Conservation (phyloP, 345 rosid genomes). For the Leavenworthia alabamica region DNA sequence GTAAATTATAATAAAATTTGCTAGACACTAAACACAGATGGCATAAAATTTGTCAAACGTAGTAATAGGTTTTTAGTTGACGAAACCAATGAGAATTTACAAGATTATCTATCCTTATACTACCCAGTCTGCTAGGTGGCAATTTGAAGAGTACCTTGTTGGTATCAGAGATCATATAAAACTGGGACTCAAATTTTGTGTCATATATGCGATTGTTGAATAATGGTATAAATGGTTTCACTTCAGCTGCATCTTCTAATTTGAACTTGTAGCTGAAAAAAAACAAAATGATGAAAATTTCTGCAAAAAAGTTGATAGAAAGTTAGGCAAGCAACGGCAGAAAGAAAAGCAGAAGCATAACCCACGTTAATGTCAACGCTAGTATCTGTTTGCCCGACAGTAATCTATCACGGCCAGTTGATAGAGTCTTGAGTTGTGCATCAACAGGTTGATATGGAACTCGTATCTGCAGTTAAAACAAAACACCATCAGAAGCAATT, state of each 20-base stretch:
- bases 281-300: constrained; percentile 13
- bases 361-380: constrained; percentile 83
- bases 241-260: constrained; percentile 89
- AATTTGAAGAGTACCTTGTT: constrained; percentile 62
- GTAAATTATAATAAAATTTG: constrained; percentile 2
- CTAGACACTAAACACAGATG: too few species aligned
- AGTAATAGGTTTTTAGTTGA: neutral
- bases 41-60: neutral
- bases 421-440: constrained; percentile 62
- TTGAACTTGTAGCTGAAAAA: constrained; percentile 81
- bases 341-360: constrained; percentile 16
- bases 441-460: constrained; percentile 83
- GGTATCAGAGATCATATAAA: constrained; percentile 82
- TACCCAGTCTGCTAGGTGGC: constrained; percentile 7
- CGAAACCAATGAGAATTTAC: constrained; percentile 2
- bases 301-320: neutral
- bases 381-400: constrained; percentile 89
- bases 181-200: constrained; percentile 93
- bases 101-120: constrained; percentile 2
- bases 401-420: constrained; percentile 67
- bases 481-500: constrained; percentile 1
- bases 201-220: constrained; percentile 93
- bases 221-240: constrained; percentile 75
- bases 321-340: constrained; percentile 2
- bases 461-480: constrained; percentile 47